Conservation (phyloP, 495 filamentous ascomycete genomes). For the Corynascus novoguineensis region DNA sequence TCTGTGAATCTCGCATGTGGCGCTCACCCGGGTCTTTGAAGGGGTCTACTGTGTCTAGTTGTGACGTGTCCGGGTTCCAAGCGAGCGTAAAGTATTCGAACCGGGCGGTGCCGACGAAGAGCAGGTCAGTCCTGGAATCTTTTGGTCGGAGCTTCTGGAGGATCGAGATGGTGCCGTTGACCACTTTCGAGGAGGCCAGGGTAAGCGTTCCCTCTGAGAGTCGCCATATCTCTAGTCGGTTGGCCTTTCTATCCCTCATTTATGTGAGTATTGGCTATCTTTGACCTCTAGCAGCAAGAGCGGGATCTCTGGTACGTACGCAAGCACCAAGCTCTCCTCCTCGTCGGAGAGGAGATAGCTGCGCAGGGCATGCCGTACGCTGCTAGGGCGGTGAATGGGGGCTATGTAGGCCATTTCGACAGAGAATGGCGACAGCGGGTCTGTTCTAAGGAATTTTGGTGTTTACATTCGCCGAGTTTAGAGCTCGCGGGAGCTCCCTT, state of each 20-base stretch:
- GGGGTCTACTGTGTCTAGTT: constrained; percentile 63
- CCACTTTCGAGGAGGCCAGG: constrained; percentile 55
- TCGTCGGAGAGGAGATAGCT: constrained; percentile 65
- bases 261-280: constrained; percentile 5
- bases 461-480: constrained; percentile 20
- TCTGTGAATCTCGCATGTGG: constrained; percentile 71
- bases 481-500: background rate
- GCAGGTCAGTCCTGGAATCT: constrained; percentile 68
- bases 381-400: constrained; percentile 87
- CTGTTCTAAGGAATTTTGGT: background rate
- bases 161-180: constrained; percentile 83
- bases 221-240: constrained; percentile 81
- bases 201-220: constrained; percentile 31
- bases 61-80: constrained; percentile 64
- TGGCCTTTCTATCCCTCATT: constrained; percentile 69
- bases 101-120: constrained; percentile 88
- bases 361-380: constrained; percentile 80
- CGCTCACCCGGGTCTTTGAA: constrained; percentile 67
- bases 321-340: constrained; percentile 77
- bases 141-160: constrained; percentile 74
- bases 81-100: constrained; percentile 82
- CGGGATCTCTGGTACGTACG: constrained; percentile 53
- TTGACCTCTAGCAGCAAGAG: background rate
- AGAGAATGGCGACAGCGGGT: constrained; percentile 6
- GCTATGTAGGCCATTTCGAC: constrained; percentile 82